These are phyloP conservation scores for Camellia oleifera DNA, from an alignment of 179 eudicot genomes.

Conservation along the genomic window DNA sequence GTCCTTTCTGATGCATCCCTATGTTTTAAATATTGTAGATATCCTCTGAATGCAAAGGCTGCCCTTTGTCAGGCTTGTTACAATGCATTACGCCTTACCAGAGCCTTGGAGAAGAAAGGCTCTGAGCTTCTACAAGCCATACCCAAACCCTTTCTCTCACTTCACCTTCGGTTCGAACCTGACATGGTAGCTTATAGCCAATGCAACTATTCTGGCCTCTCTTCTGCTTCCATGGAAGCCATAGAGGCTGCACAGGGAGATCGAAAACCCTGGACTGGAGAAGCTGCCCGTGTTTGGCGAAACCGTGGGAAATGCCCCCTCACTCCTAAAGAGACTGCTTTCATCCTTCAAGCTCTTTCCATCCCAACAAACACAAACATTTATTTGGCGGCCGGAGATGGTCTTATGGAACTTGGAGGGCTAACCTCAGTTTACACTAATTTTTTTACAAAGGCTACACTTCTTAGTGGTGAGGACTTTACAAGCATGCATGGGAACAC, in stretches of 20 bases:
- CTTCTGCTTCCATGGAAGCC: constrained; percentile 61
- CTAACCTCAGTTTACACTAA: constrained; percentile 67
- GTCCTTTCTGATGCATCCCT: constrained; percentile 7
- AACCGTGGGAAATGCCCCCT: constrained; percentile 95
- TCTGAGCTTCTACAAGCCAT: constrained; percentile 75
- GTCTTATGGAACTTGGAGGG: constrained; percentile 86
- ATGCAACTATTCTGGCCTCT: constrained; percentile 66
- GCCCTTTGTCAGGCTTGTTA: constrained; percentile 93
- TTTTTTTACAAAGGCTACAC: constrained; percentile 63
- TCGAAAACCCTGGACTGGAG: constrained; percentile 90
- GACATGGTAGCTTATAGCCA: constrained; percentile 99
- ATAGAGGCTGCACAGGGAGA: constrained; percentile 76
- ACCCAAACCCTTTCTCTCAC: constrained; percentile 94
- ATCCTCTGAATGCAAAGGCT: constrained; percentile 81
- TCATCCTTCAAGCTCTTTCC: constrained; percentile 68
- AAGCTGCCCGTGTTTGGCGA: constrained; percentile 83
- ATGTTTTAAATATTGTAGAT: constrained; percentile 45
- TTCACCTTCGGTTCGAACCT: constrained; percentile 96
- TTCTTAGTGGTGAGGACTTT: constrained; percentile 64
- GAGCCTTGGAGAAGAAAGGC: constrained; percentile 62
- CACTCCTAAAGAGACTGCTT: constrained; percentile 84
- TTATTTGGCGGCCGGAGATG: constrained; percentile 95
- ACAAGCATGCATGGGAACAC: constrained; percentile 93
- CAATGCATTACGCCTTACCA: constrained; percentile 66
- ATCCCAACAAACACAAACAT: constrained; percentile 74